These are phyloP conservation scores for Apiotrichum domesticum DNA, from an alignment of 1,284 basidiomycete species.

Conservation along the genomic window DNA sequence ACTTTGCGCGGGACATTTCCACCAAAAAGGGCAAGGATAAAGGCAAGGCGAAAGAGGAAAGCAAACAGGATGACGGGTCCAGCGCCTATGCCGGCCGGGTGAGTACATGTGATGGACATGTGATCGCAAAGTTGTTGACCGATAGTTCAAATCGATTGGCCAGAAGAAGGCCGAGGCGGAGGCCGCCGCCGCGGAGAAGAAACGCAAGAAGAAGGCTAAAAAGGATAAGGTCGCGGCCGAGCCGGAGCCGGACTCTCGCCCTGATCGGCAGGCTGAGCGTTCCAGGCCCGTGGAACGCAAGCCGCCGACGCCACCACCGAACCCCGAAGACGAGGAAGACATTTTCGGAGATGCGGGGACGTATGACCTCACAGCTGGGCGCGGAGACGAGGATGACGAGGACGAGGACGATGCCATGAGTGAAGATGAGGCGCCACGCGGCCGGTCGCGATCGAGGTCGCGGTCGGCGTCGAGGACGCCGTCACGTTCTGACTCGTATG, in stretches of 20 bases:
- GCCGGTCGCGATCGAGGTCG: neutral
- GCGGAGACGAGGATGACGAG: conserved; percentile 27
- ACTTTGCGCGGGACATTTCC: conserved; percentile 11
- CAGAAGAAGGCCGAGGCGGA: conserved; percentile 30
- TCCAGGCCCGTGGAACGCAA: neutral
- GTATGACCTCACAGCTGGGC: conserved; percentile 59
- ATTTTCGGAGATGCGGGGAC: conserved; percentile 83
- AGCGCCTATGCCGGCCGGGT: neutral
- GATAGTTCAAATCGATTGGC: conserved; percentile 42
- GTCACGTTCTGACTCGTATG: neutral
- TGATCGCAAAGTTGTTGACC: conserved; percentile 4
- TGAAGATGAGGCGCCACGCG: conserved; percentile 4
- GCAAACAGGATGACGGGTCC: neutral
- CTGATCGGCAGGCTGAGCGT: neutral
- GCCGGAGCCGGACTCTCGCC: neutral
- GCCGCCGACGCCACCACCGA: neutral
- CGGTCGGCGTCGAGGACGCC: conserved; percentile 1
- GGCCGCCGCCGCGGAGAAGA: conserved; percentile 14
- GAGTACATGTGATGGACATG: neutral
- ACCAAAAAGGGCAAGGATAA: conserved; percentile 6
- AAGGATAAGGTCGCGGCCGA: conserved; percentile 1
- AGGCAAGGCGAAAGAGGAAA: neutral
- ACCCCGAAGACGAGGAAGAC: conserved; percentile 48
- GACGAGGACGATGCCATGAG: conserved; percentile 20
- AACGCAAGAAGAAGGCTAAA: conserved; percentile 29